Evolutionary conservation across 805 yeast species (phyloP), one percentile per base, ranked within the genome.

Genomic region (Starmerella scarabaei): DNA sequence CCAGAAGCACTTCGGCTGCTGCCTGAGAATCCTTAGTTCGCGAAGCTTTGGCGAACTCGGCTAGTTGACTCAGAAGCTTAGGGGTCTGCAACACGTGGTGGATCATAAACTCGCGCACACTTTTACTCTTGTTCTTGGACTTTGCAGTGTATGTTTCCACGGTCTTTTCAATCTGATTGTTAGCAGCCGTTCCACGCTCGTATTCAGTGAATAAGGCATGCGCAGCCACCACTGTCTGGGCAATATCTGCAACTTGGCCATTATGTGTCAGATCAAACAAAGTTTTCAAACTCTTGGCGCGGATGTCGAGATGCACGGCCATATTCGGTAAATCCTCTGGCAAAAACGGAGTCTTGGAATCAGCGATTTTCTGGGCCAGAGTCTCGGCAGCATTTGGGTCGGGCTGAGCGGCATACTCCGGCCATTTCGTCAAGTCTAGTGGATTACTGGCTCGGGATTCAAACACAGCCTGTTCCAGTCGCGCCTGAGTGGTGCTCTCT

Each of bases 381-480:
- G 68, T 74, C 1, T 55, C 51, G 1, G 56, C 41, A n/a, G 59
- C 68, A 53, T 58, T 64, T 46, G 35, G 16, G 16, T 42, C 45
- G 3, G 43, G 42, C 2, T 17, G 5, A 11, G 29, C 33, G 16
- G 34, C 40, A 30, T 23, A 41, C 3, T 30, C 6, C 5, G 47
- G 26, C 51, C 51, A 47, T 16, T 24, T 41, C 12, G 33, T 28
- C 17, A 75, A 72, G 19, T 66, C 65, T 16, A 75, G 54, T 5
- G 77, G 76, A 42, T 65, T 71, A 9, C 35, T 38, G 5, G 60
- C 49, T 8, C 56, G 59, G 2, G 73, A 68, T 46, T 73, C 80
- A 51, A 77, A 79, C 1, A 86, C 72, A 0, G 86, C 94, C 58
- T 86, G 96, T 49, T 80, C 91, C 18, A 88, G 72, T 50, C 77